Conservation (phyloP, 352 stramenopile genomes). For the Globisporangium barbulae region DNA sequence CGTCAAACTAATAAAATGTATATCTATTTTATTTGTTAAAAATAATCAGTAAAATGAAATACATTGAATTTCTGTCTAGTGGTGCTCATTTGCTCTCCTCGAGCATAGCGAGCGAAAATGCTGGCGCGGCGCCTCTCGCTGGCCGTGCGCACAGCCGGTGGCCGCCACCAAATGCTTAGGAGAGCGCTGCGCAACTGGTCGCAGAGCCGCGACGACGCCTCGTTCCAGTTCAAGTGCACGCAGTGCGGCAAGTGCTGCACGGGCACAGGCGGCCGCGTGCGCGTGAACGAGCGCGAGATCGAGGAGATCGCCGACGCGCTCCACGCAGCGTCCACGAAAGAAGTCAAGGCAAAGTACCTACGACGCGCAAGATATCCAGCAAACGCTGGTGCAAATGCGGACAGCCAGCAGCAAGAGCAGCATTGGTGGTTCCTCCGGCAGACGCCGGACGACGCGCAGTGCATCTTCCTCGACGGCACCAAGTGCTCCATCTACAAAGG, state of each 20-base stretch:
- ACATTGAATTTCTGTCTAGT: neutral
- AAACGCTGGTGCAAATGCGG: neutral
- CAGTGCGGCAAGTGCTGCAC: constrained; percentile 80
- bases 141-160: neutral
- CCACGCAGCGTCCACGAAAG: constrained; percentile 19
- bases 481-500: constrained; percentile 70
- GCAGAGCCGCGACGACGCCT: constrained; percentile 25
- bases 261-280: constrained; percentile 56
- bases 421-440: constrained; percentile 41
- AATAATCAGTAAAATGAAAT: neutral
- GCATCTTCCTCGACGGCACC: constrained; percentile 59
- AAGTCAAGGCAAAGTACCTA: constrained; percentile 41
- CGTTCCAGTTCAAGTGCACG: constrained; percentile 67
- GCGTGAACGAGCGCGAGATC: constrained; percentile 62
- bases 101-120: neutral
- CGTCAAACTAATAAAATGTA: neutral
- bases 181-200: constrained; percentile 35
- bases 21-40: no score
- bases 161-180: neutral
- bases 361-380: neutral
- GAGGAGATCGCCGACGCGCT: constrained; percentile 37
- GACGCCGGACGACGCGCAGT: constrained; percentile 54
- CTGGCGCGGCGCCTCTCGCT: neutral
- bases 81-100: neutral
- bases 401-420: constrained; percentile 15